Percentiles rank a stretch among this genome's conserved stretches.
phyloP scores from a whole-genome alignment of 805 yeast species.

The Tetrapisispora nanseiensis region DNA sequence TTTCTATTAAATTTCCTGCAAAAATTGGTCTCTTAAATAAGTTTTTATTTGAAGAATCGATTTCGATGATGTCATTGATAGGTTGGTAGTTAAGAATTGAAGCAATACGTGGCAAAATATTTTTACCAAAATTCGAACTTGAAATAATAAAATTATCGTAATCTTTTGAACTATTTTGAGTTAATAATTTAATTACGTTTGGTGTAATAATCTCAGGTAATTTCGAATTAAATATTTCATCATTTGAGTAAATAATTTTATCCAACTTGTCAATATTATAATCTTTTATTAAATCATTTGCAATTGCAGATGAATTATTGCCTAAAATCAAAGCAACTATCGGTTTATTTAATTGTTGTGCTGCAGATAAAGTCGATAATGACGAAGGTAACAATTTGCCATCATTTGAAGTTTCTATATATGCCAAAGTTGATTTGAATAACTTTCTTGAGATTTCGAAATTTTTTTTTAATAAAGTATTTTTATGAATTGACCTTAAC shows the following conservation, averaged over 20 bases:
- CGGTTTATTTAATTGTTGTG: constrained; percentile 63
- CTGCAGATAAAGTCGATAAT: constrained; percentile 68
- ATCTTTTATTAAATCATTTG: constrained; percentile 25
- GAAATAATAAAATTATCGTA: constrained; percentile 66
- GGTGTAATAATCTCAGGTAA: constrained; percentile 79
- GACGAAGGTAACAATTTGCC: constrained; percentile 55
- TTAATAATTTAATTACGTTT: constrained; percentile 37
- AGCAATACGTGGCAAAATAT: constrained; percentile 75
- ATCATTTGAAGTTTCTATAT: constrained; percentile 52
- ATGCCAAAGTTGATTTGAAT: constrained; percentile 56
- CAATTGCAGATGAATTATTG: constrained; percentile 42
- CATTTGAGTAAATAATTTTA: constrained; percentile 46
- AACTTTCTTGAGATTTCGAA: not conserved
- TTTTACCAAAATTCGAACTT: constrained; percentile 82
- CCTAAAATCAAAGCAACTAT: constrained; percentile 75
- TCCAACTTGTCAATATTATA: constrained; percentile 29
- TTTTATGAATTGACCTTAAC: not conserved
- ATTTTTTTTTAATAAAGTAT: not conserved
- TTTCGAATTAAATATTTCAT: constrained; percentile 51
- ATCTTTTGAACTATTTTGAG: constrained; percentile 11
- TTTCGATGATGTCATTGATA: constrained; percentile 66
- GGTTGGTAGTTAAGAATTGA: constrained; percentile 85
- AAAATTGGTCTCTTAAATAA: constrained; percentile 84
- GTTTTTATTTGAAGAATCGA: constrained; percentile 40
- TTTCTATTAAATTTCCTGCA: constrained; percentile 88